Evolutionary conservation across 208 protist species (phyloP).

Genomic region (Leishmania tropica): DNA sequence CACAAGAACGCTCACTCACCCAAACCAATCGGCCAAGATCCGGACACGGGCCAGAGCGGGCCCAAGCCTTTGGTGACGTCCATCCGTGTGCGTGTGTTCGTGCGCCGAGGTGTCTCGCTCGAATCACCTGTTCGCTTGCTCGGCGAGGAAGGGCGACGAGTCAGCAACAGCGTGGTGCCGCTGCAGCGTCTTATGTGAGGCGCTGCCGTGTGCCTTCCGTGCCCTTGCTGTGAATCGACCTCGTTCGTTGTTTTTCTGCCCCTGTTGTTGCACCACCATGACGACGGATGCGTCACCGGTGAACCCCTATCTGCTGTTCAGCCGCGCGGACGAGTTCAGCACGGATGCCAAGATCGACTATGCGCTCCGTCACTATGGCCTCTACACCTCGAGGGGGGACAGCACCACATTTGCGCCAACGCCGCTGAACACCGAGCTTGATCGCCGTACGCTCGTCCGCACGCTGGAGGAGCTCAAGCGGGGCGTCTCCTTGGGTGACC

Average conservation of each 20-base stretch:
- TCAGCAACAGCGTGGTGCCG: neutral
- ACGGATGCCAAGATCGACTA: constrained; percentile 74
- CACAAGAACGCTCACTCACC: neutral
- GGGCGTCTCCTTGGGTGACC: constrained; percentile 32
- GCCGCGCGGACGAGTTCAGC: constrained; percentile 59
- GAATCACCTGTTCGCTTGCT: neutral
- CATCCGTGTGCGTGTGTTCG: constrained; percentile 5
- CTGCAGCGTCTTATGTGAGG: neutral
- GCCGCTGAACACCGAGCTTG: constrained; percentile 22
- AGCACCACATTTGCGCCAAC: constrained; percentile 5
- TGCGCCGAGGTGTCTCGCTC: neutral
- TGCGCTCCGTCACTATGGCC: constrained; percentile 45
- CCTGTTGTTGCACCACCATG: neutral
- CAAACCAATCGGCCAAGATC: neutral
- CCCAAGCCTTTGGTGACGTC: neutral
- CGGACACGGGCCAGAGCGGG: neutral
- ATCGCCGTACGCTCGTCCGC: constrained; percentile 52
- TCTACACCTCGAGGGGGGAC: constrained; percentile 16
- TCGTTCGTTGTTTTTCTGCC: neutral
- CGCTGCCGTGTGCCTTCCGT: neutral
- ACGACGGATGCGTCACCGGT: constrained; percentile 83
- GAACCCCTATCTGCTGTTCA: constrained; percentile 79
- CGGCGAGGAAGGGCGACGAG: neutral
- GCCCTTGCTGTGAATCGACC: neutral
- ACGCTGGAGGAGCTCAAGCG: constrained; percentile 60